Evolutionary conservation across 2,329 filamentous ascomycete genomes (phyloP).

Genomic region (Sclerotinia minor): DNA sequence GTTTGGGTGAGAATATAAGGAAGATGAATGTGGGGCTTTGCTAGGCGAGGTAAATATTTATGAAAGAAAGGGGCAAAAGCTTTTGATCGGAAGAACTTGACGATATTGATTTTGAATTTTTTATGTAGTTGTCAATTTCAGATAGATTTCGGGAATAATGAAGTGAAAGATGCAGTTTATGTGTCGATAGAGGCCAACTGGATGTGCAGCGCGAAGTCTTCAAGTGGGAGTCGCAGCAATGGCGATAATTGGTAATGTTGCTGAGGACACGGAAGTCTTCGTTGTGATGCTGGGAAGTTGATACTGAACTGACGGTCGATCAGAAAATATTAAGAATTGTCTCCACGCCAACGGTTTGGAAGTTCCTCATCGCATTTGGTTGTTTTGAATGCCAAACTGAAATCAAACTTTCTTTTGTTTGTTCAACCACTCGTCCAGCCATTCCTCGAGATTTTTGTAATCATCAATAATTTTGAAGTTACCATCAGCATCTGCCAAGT

Average conservation of each 20-base stretch:
- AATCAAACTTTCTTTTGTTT: neutral
- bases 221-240: neutral
- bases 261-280: neutral
- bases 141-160: neutral
- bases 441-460: conserved; percentile 1
- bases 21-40: too few species aligned
- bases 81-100: neutral
- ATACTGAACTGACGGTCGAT: too few species aligned
- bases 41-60: neutral
- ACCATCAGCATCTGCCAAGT: neutral
- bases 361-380: neutral
- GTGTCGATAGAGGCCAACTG: too few species aligned
- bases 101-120: neutral
- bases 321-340: neutral
- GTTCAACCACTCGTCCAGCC: conserved; percentile 1
- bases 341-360: neutral
- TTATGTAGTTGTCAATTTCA: neutral
- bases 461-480: neutral
- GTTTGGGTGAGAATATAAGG: neutral
- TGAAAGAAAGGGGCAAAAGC: neutral
- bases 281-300: neutral
- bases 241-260: neutral
- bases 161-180: neutral
- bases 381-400: neutral
- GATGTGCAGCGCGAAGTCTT: too few species aligned